Base-by-base conservation (phyloP, 306 rosid genomes). In the Sophora flavescens region DNA sequence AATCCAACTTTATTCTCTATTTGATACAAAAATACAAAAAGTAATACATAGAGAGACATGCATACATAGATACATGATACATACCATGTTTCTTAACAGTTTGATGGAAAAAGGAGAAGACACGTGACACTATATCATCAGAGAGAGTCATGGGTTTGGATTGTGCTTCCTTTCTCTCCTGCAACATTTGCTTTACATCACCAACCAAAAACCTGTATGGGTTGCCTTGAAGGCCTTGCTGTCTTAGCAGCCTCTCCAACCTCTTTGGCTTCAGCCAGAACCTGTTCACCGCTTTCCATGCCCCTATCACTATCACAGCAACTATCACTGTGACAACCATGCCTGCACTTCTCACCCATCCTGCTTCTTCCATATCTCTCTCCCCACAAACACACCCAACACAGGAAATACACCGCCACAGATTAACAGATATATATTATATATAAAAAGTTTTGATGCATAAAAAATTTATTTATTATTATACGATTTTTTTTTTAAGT, bases 191-290 rank as follows among this genome's bases (percentile, higher is more conserved):
- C 53, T 35, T 78, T 15, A 54, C 4, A 60, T 81, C 88, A 6
- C 90, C 88, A 56, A 14, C 32, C 5, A 52, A 28, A 28, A 84
- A 1, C 30, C 59, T 66, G 22, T 87, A 87, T 12, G 88, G 57
- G 4, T 79, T 84, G 28, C 83, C 88, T 0, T 13, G 0, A 7
- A 82, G 41, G 1, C 91, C 85, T 79, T 87, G 85, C 39, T 76
- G 2, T 52, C 85, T 76, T 13, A 84, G 68, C 14, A 14, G 10
- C 51, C 16, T 79, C 72, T 87, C 91, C 1, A 84, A 45, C 41
- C 42, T 67, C 75, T 81, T 84, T 0, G 90, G 90, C 75, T 59
- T 72, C 8, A 87, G 8, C 88, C 91, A 84, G 1, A 82, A 47
- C 84, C 81, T 57, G 10, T 69, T 74, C 22, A 85, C 11, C 71